Base-by-base conservation (phyloP, 1,284 basidiomycete species). In the Apiotrichum laibachii region DNA sequence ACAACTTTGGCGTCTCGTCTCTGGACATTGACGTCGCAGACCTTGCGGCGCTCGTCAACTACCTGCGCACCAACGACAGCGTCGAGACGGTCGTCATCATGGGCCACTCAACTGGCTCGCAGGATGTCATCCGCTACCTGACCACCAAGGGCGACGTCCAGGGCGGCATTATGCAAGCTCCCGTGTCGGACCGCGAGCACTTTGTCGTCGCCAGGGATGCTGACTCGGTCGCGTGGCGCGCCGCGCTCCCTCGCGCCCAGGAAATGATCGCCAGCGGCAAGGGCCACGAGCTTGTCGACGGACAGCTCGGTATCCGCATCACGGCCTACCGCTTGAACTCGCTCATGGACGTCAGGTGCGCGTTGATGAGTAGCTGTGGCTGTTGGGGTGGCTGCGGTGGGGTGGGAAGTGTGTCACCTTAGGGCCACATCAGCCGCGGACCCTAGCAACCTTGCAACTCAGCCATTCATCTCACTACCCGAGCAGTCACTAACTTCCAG, bases 51-150 rank as follows among this genome's bases (percentile, higher is more conserved):
- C 61, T 74, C 12, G 72, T 77, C 22, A 57, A 71, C 33, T 72
- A 76, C 53, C 66, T 78, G 15, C 56, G 66, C 31, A 57, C 13
- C 39, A 37, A 45, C 13, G 49, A 18, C 6, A 31, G 26, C 26
- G 21, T 21, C 10, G 5, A 9, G 11, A 69, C 56, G 5, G 50
- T 79, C 35, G 68, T 78, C 1, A 47, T 77, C 18, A 75, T 77
- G 71, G 78, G 78, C 43, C 77, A 78, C 59, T 76, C 73, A 5
- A 80, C 78, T 8, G 78, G 78, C 13, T 76, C 70, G 15, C 78
- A 80, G 62, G 76, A 78, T 55, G 71, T 76, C 22, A 73, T 77
- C 19, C 69, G 72, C 48, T 78, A 76, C 66, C 69, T 78, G 35
- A 65, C 69, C 31, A 33, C 18, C 10, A 2, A 9, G 13, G 46